Conservation (phyloP, 2,329 filamentous ascomycete species). For the Calonectria hawksworthii region DNA sequence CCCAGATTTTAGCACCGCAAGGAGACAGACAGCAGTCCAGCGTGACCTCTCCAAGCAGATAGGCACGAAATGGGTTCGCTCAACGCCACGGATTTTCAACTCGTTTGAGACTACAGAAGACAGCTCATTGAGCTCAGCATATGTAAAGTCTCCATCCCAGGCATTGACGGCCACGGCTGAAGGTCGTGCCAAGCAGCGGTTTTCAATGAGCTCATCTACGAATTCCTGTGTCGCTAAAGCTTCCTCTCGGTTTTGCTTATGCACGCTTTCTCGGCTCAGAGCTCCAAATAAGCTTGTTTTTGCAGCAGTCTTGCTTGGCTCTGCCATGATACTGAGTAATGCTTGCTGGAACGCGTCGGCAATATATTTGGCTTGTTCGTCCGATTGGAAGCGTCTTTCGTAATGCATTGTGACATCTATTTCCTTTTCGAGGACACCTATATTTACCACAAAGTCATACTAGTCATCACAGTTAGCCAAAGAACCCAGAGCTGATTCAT, state of each 20-base stretch:
- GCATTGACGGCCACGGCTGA: not conserved
- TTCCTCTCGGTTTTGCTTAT: not conserved
- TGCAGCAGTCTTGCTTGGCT: not conserved
- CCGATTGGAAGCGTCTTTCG: not conserved
- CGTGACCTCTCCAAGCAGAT: not conserved
- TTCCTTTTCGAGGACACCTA: not conserved
- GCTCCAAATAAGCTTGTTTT: not conserved
- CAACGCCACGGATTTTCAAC: not conserved
- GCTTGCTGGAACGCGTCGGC: not conserved
- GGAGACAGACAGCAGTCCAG: not conserved
- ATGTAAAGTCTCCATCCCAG: not conserved
- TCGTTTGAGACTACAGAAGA: not conserved
- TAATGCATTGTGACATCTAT: not conserved
- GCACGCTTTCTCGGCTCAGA: not conserved
- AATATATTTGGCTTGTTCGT: not conserved
- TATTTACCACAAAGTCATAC: not conserved
- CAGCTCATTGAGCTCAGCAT: not conserved
- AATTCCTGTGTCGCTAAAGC: not conserved
- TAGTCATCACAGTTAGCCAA: too few relatives aligned
- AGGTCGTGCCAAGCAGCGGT: not conserved
- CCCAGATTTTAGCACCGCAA: not conserved
- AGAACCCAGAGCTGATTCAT: too few relatives aligned
- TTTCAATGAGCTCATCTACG: not conserved
- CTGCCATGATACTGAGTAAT: not conserved
- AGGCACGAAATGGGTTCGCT: not conserved